phyloP scores from a whole-genome alignment of 2,329 filamentous ascomycete species.

The Lachnellula arida region DNA sequence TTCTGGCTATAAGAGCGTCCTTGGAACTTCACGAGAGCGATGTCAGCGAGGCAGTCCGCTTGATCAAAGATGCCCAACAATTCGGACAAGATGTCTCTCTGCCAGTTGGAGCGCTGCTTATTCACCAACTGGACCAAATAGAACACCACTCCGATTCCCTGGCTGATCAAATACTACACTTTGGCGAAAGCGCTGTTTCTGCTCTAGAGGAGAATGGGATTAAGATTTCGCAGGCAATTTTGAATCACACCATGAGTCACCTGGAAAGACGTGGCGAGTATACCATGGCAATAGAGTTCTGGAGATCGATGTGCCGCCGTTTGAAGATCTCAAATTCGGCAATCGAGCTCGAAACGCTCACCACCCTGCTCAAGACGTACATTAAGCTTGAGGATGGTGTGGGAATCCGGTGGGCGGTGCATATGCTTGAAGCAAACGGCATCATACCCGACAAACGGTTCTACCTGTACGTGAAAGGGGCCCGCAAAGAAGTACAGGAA shows the following conservation, averaged over 20 bases:
- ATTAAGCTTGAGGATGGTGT: constrained; percentile 17
- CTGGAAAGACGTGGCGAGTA: constrained; percentile 18
- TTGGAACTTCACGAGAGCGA: constrained; percentile 14
- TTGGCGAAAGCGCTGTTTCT: constrained; percentile 15
- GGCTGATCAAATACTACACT: background rate
- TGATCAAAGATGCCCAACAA: constrained; percentile 22
- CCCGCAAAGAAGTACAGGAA: constrained; percentile 7
- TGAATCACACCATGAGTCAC: constrained; percentile 25
- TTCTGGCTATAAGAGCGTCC: constrained; percentile 25
- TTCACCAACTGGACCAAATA: constrained; percentile 20
- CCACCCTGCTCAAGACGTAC: constrained; percentile 26
- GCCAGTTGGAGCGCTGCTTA: constrained; percentile 22
- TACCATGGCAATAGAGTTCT: constrained; percentile 26
- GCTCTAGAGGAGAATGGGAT: constrained; percentile 19
- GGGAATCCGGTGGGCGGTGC: constrained; percentile 27
- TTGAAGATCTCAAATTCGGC: constrained; percentile 8
- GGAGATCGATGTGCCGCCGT: constrained; percentile 22
- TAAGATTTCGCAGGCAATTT: constrained; percentile 17
- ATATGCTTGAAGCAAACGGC: constrained; percentile 19
- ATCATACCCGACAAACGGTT: constrained; percentile 24
- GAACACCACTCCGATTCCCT: background rate
- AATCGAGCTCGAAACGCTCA: constrained; percentile 23
- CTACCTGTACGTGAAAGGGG: constrained; percentile 15
- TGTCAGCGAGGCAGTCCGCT: constrained; percentile 8
- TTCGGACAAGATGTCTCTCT: constrained; percentile 15